Evolutionary conservation across 441 rosid genomes (phyloP).

Genomic region (Populus hybrid): DNA sequence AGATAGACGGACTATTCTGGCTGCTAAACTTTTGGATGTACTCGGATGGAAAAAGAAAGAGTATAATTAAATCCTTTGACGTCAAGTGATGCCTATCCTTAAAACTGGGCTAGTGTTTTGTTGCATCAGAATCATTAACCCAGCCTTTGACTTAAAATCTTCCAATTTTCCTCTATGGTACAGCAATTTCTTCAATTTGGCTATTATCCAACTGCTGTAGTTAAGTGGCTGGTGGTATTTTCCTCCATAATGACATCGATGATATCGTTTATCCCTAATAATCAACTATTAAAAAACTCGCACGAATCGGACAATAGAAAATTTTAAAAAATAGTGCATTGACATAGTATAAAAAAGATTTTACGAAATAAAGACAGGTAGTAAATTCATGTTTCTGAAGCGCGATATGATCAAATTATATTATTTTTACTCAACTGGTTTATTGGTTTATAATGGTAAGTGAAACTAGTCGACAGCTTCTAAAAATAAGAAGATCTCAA

Average conservation of each 20-base stretch:
- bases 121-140: background rate
- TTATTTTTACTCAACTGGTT: no score
- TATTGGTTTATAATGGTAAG: no score
- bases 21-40: background rate
- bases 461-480: accelerated
- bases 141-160: conserved; percentile 3
- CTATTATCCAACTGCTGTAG: background rate
- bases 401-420: no score
- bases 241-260: background rate
- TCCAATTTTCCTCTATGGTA: background rate
- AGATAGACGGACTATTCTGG: background rate
- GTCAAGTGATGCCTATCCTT: background rate
- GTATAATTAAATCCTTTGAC: background rate
- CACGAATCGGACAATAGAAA: no score
- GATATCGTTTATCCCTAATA: no score
- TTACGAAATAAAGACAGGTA: no score
- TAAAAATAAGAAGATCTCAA: no score
- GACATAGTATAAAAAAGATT: no score
- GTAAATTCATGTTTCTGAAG: no score
- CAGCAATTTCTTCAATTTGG: background rate
- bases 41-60: background rate
- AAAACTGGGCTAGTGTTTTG: background rate
- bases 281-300: no score
- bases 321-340: no score
- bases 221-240: background rate